phyloP scores from a whole-genome alignment of 768 basidiomycete genomes.

The Filobasidium wieringae region DNA sequence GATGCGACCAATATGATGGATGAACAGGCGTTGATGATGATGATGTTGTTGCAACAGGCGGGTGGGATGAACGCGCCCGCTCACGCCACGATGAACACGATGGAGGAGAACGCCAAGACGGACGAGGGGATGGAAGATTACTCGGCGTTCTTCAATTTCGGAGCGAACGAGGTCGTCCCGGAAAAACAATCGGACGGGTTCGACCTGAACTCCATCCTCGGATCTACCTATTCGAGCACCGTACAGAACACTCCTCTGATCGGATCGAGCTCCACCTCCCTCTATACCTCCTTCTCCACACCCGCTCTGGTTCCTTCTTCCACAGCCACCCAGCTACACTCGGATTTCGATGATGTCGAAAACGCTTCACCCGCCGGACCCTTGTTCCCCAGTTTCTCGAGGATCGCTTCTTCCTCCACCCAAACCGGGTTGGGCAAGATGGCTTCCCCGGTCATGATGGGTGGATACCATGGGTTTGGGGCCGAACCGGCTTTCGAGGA shows the following conservation, averaged over 20 bases:
- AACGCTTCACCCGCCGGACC: background rate
- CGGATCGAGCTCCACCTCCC: background rate
- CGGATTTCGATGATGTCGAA: background rate
- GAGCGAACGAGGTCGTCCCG: background rate
- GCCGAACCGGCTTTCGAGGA: constrained; percentile 8
- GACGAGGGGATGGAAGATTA: background rate
- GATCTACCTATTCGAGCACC: background rate
- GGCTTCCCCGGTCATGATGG: background rate
- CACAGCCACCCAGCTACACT: background rate
- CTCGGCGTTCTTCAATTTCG: background rate
- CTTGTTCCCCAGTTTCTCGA: too few relatives aligned
- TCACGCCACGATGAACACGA: background rate
- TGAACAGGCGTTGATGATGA: background rate
- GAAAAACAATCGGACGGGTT: background rate
- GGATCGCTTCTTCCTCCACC: too few relatives aligned
- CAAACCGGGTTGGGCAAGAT: background rate
- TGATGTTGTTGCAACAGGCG: background rate
- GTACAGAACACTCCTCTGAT: background rate
- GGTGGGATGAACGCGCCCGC: background rate
- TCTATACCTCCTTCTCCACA: background rate
- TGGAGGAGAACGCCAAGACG: background rate
- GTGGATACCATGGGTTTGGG: background rate
- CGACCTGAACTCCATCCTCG: background rate
- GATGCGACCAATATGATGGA: background rate
- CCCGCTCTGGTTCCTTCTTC: background rate